A percentile compares a stretch with the other conserved stretches of the same genome.
These are phyloP conservation scores for Debaryomyces psychrophilus DNA, from an alignment of 1,139 yeast species.

Conservation along the genomic window DNA sequence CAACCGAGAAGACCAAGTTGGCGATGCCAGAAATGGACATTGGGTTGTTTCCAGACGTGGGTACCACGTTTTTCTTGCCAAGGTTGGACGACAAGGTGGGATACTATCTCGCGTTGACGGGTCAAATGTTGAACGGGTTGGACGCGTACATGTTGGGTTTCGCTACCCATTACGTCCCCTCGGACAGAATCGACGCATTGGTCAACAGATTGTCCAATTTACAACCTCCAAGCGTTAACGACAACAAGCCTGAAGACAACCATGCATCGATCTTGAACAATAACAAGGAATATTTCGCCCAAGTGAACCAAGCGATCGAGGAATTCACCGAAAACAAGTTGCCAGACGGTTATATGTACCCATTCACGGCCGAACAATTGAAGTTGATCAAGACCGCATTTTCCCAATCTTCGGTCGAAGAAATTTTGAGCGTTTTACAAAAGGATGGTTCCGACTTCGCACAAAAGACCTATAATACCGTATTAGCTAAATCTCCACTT, in stretches of 20 bases:
- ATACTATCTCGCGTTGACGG: constrained; percentile 83
- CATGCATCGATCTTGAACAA: constrained; percentile 27
- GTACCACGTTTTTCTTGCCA: constrained; percentile 87
- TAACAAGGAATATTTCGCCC: constrained; percentile 50
- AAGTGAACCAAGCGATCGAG: constrained; percentile 72
- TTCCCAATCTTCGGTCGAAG: constrained; percentile 58
- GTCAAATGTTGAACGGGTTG: constrained; percentile 72
- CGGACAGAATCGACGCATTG: constrained; percentile 63
- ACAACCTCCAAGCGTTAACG: constrained; percentile 46
- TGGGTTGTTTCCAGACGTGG: constrained; percentile 97
- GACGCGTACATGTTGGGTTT: constrained; percentile 83
- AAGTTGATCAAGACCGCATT: constrained; percentile 71
- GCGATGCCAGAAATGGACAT: constrained; percentile 99
- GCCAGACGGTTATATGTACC: constrained; percentile 66
- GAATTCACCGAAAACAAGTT: constrained; percentile 72
- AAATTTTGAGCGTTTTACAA: constrained; percentile 59
- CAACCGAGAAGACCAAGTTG: constrained; percentile 84
- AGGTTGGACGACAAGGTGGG: constrained; percentile 83
- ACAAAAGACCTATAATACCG: constrained; percentile 53
- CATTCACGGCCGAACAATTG: constrained; percentile 58
- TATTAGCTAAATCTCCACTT: constrained; percentile 70
- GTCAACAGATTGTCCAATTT: constrained; percentile 64
- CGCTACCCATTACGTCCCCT: constrained; percentile 87
- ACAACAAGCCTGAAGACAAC: constrained; percentile 24
- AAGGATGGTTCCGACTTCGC: constrained; percentile 70